Evolutionary conservation across 768 basidiomycete genomes (phyloP).

Genomic region (Trametes meyenii): DNA sequence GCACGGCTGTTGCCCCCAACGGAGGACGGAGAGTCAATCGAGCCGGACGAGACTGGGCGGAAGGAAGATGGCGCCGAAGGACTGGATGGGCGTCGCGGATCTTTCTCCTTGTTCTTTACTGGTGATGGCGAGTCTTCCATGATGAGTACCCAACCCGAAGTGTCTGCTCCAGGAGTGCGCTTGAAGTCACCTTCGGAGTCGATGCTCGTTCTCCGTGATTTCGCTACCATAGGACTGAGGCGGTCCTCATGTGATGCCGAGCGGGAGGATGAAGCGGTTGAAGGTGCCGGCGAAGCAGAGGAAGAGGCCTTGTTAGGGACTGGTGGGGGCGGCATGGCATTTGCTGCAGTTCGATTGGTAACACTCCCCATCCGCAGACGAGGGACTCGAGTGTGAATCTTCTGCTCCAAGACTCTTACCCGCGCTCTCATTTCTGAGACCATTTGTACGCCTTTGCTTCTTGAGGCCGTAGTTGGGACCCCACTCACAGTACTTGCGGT

Average conservation of each 20-base stretch:
- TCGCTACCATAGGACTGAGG: slow-evolving; percentile 11
- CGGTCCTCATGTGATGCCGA: slow-evolving; percentile 35
- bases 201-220: slow-evolving; percentile 29
- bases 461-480: slow-evolving; percentile 51
- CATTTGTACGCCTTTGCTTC: slow-evolving; percentile 88
- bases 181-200: slow-evolving; percentile 39
- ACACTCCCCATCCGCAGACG: slow-evolving; percentile 81
- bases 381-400: slow-evolving; percentile 86
- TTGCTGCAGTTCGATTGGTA: slow-evolving; percentile 53
- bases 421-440: slow-evolving; percentile 89
- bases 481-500: slow-evolving; percentile 31
- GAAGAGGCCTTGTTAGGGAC: slow-evolving; percentile 22
- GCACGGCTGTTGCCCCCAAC: slow-evolving; percentile 42
- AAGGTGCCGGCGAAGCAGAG: slow-evolving; percentile 25
- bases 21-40: slow-evolving; percentile 43
- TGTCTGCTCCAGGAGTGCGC: slow-evolving; percentile 56
- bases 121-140: slow-evolving; percentile 87
- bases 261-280: slow-evolving; percentile 25
- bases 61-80: slow-evolving; percentile 55
- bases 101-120: slow-evolving; percentile 55
- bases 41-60: slow-evolving; percentile 49
- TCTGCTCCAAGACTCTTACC: slow-evolving; percentile 81
- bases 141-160: slow-evolving; percentile 85
- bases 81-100: slow-evolving; percentile 63
- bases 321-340: slow-evolving; percentile 34